Conservation (phyloP, 331 rosid genomes). For the Phaseolus coccineus region DNA sequence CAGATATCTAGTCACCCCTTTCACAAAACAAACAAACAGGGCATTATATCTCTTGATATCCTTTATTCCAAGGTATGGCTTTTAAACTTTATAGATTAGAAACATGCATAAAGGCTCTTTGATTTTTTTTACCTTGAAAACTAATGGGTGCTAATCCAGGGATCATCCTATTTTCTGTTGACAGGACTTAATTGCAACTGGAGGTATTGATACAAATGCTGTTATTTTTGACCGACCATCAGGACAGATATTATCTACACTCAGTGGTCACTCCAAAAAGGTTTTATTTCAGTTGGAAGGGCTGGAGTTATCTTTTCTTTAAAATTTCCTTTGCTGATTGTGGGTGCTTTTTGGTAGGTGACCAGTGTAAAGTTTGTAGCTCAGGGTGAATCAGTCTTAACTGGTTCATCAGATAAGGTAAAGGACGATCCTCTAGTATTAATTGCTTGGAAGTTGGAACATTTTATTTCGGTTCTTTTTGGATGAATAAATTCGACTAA, state of each 20-base stretch:
- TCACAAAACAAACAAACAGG: constrained; percentile 96
- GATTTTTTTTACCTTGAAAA: neutral
- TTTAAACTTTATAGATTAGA: constrained; percentile 4
- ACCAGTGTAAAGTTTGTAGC: constrained; percentile 87
- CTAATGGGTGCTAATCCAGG: constrained; percentile 24
- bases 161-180: constrained; percentile 27
- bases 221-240: constrained; percentile 88
- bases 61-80: constrained; percentile 69
- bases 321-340: constrained; percentile 41
- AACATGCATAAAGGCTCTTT: neutral
- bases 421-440: constrained; percentile 15
- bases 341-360: constrained; percentile 60
- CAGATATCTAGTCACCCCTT: constrained; percentile 98
- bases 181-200: constrained; percentile 94
- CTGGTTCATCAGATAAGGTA: constrained; percentile 95
- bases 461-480: neutral
- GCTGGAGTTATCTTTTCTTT: neutral
- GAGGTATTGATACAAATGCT: constrained; percentile 93
- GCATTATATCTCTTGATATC: constrained; percentile 83
- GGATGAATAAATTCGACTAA: neutral
- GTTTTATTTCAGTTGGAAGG: constrained; percentile 48
- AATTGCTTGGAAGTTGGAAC: neutral
- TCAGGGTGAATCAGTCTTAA: constrained; percentile 74
- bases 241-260: constrained; percentile 92
- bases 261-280: constrained; percentile 96